Conservation (phyloP, 116 monocot species). For the Iris pallida region DNA sequence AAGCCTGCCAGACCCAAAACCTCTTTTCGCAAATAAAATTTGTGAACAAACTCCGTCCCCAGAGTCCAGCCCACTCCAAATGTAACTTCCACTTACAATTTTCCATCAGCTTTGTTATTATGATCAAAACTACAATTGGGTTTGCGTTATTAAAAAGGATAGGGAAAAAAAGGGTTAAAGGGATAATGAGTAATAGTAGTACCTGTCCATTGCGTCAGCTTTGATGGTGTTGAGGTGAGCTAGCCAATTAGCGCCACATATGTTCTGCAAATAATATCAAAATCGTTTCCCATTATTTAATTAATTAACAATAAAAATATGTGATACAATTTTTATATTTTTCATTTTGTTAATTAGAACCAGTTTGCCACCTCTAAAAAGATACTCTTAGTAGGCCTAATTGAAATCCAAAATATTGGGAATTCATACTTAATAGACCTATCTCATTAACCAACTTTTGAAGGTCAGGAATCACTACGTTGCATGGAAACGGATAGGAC, state of each 20-base stretch:
- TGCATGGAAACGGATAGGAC: too few relatives aligned
- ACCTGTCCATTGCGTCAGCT: constrained; percentile 82
- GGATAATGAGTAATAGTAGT: not conserved
- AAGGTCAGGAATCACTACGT: too few relatives aligned
- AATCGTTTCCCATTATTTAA: not conserved
- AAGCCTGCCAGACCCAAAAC: not conserved
- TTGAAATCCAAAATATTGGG: too few relatives aligned
- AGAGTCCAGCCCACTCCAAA: not conserved
- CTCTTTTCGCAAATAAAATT: too few relatives aligned
- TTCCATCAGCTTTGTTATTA: not conserved
- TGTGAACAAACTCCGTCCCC: too few relatives aligned
- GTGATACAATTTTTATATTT: too few relatives aligned
- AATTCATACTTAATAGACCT: too few relatives aligned
- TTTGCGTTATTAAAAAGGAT: not conserved
- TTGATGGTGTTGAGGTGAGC: constrained; percentile 73
- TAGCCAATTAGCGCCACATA: constrained; percentile 63
- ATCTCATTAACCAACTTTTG: too few relatives aligned
- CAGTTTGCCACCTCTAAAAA: too few relatives aligned
- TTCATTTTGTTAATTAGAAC: too few relatives aligned
- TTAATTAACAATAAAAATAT: too few relatives aligned
- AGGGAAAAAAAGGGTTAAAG: not conserved
- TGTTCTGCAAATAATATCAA: constrained; percentile 43
- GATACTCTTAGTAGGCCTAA: too few relatives aligned
- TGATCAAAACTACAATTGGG: constrained; percentile 1
- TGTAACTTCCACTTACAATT: not conserved